Conservation (phyloP, 2,329 filamentous ascomycete species). For the Huntiella omanensis region DNA sequence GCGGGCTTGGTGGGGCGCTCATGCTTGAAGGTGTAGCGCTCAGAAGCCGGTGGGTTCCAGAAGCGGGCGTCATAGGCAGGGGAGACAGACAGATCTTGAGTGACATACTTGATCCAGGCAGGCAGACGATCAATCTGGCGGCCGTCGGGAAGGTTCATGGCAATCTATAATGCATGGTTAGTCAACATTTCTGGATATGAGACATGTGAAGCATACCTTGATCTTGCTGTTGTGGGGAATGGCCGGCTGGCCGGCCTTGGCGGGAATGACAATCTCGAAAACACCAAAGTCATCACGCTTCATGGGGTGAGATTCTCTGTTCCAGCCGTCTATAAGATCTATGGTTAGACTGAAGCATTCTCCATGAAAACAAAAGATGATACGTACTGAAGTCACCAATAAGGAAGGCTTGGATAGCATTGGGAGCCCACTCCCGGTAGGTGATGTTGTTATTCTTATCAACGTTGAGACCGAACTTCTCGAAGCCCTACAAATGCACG, state of each 20-base stretch:
- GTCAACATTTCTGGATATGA: not conserved
- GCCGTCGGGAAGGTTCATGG: slow-evolving; percentile 59
- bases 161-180: slow-evolving; percentile 37
- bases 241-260: slow-evolving; percentile 51
- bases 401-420: slow-evolving; percentile 65
- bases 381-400: slow-evolving; percentile 82
- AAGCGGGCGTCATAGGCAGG: slow-evolving; percentile 89
- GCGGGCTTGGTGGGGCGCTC: slow-evolving; percentile 60
- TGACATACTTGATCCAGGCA: slow-evolving; percentile 94
- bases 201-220: slow-evolving; percentile 36
- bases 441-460: slow-evolving; percentile 64
- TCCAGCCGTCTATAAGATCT: slow-evolving; percentile 53
- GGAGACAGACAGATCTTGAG: slow-evolving; percentile 76
- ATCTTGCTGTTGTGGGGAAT: slow-evolving; percentile 91
- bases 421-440: slow-evolving; percentile 94
- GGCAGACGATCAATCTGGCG: slow-evolving; percentile 76
- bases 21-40: slow-evolving; percentile 75
- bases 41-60: slow-evolving; percentile 72
- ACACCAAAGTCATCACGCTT: slow-evolving; percentile 68
- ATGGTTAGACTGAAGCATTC: not conserved
- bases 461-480: slow-evolving; percentile 73
- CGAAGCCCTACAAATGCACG: slow-evolving; percentile 43
- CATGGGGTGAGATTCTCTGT: slow-evolving; percentile 70
- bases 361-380: not conserved
- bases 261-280: slow-evolving; percentile 64